A percentile compares a stretch with the other conserved stretches of the same genome.
These are phyloP conservation scores for Yarrowia porcina DNA, from an alignment of 805 yeast species.

Conservation along the genomic window DNA sequence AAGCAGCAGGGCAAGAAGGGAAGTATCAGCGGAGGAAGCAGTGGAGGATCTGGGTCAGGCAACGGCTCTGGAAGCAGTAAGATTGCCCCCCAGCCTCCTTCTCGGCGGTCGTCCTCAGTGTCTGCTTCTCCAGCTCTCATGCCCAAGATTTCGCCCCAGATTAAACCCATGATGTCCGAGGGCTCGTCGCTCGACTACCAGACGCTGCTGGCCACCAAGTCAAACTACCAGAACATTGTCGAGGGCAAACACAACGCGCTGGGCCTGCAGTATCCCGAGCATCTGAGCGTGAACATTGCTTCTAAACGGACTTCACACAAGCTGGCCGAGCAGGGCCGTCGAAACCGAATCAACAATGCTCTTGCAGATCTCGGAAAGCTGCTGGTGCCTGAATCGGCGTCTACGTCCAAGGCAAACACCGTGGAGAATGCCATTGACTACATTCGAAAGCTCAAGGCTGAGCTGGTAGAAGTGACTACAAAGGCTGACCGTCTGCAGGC, in stretches of 20 bases:
- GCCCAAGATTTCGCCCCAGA: constrained; percentile 34
- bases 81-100: constrained; percentile 9
- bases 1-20: constrained; percentile 1
- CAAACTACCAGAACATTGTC: constrained; percentile 44
- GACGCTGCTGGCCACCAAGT: constrained; percentile 40
- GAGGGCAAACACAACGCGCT: constrained; percentile 45
- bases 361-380: constrained; percentile 67
- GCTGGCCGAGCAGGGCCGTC: constrained; percentile 92
- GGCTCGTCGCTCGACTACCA: constrained; percentile 24
- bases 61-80: neutral
- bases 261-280: constrained; percentile 44
- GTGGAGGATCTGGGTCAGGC: too few species aligned
- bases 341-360: constrained; percentile 88
- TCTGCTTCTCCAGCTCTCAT: constrained; percentile 32
- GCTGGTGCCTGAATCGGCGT: constrained; percentile 54
- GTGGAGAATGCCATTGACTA: constrained; percentile 83
- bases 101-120: constrained; percentile 24
- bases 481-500: constrained; percentile 2
- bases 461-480: constrained; percentile 36
- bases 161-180: constrained; percentile 27
- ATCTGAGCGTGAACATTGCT: constrained; percentile 40
- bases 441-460: constrained; percentile 49
- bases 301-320: constrained; percentile 73
- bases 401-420: constrained; percentile 91
- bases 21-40: neutral